Evolutionary conservation across 371 early-diverging fungal genomes (phyloP).

Genomic region (Mucor indicus): DNA sequence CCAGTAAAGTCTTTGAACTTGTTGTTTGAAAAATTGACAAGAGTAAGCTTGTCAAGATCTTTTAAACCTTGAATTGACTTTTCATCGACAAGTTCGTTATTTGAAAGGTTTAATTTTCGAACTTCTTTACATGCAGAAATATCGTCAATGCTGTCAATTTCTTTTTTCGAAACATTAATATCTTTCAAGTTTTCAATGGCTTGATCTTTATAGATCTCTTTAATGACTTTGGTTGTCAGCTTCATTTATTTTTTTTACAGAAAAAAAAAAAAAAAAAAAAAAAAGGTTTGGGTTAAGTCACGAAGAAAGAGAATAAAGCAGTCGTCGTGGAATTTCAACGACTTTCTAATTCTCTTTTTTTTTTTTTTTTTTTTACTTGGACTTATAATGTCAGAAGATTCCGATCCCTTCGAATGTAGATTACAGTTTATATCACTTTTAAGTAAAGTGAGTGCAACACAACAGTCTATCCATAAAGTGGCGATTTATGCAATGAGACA

Average conservation of each 20-base stretch:
- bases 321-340: background rate
- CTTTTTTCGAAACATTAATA: slow-evolving; percentile 52
- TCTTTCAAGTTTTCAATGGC: slow-evolving; percentile 46
- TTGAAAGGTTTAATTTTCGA: slow-evolving; percentile 68
- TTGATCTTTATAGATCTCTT: slow-evolving; percentile 27
- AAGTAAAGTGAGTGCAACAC: slow-evolving; percentile 72
- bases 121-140: slow-evolving; percentile 63
- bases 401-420: slow-evolving; percentile 80
- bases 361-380: background rate
- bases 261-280: no score
- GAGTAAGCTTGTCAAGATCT: slow-evolving; percentile 55
- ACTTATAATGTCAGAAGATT: slow-evolving; percentile 38
- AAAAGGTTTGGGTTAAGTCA: no score
- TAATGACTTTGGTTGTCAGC: slow-evolving; percentile 47
- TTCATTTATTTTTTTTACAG: slow-evolving; percentile 38
- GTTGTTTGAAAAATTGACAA: slow-evolving; percentile 68
- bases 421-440: slow-evolving; percentile 61
- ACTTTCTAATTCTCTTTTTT: background rate
- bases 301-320: background rate
- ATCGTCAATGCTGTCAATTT: slow-evolving; percentile 64
- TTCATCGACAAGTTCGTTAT: slow-evolving; percentile 58
- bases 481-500: slow-evolving; percentile 68
- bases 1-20: slow-evolving; percentile 59
- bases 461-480: slow-evolving; percentile 71
- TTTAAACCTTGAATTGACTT: slow-evolving; percentile 55